phyloP scores from a whole-genome alignment of 2,329 filamentous ascomycete species.

The Gnomoniopsis smithogilvyi region DNA sequence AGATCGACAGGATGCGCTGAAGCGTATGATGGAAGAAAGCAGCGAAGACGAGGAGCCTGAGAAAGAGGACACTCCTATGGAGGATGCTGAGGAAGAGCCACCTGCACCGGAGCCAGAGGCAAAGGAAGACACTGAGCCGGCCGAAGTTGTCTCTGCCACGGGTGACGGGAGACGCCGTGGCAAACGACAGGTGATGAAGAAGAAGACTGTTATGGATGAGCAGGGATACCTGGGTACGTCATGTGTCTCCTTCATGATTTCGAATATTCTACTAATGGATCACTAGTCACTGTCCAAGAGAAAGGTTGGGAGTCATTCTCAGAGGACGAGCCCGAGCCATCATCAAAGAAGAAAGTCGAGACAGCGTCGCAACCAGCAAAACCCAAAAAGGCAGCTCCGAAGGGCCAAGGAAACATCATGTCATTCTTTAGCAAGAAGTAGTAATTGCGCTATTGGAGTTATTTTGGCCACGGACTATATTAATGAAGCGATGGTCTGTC shows the following conservation, averaged over 20 bases:
- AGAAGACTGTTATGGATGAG: constrained; percentile 81
- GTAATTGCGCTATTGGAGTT: neutral
- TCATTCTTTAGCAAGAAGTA: constrained; percentile 86
- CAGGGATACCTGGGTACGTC: constrained; percentile 81
- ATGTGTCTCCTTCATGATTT: neutral
- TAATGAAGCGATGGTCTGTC: too few relatives aligned
- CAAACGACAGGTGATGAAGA: constrained; percentile 78
- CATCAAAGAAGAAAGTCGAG: constrained; percentile 47
- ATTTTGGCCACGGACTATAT: too few relatives aligned
- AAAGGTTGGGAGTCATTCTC: constrained; percentile 88
- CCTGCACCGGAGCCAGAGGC: constrained; percentile 35
- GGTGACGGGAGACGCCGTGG: constrained; percentile 68
- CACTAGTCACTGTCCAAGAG: constrained; percentile 79
- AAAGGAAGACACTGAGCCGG: constrained; percentile 34
- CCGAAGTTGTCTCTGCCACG: constrained; percentile 51
- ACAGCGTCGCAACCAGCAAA: constrained; percentile 43
- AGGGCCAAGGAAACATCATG: constrained; percentile 81
- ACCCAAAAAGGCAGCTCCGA: constrained; percentile 54
- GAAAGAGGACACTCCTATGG: constrained; percentile 24
- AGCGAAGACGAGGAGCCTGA: constrained; percentile 21
- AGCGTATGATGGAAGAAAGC: constrained; percentile 42
- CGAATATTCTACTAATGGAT: constrained; percentile 4
- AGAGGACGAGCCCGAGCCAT: constrained; percentile 70
- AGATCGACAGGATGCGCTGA: constrained; percentile 63
- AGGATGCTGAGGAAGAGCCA: constrained; percentile 33